A percentile compares a stretch with the other conserved stretches of the same genome.
Conservation (phyloP, 139 green algal genomes). For the Picochlorum sp. region DNA sequence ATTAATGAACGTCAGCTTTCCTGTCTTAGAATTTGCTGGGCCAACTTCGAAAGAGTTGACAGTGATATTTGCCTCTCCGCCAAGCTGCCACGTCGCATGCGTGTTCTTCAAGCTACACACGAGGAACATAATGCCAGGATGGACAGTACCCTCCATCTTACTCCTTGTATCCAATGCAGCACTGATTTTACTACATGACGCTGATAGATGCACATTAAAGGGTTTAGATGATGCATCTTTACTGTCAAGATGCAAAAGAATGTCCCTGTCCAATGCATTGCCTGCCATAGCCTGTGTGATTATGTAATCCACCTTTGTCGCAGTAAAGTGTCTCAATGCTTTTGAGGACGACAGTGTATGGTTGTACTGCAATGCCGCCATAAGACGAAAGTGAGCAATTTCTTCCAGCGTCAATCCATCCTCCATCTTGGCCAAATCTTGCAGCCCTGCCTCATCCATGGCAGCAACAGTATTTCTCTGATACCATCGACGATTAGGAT, state of each 20-base stretch:
- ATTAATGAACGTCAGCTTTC: not conserved
- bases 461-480: conserved; percentile 10
- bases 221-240: not conserved
- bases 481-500: conserved; percentile 33
- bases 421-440: conserved; percentile 26
- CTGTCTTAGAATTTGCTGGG: not conserved
- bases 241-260: conserved; percentile 24
- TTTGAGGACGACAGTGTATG: conserved; percentile 7
- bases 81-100: not conserved
- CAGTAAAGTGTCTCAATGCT: conserved; percentile 11
- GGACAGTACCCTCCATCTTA: not conserved
- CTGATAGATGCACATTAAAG: conserved; percentile 4
- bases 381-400: conserved; percentile 38
- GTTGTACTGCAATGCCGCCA: conserved; percentile 33
- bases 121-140: conserved; percentile 2
- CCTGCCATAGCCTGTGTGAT: conserved; percentile 3
- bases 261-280: not conserved
- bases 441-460: conserved; percentile 10
- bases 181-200: conserved; percentile 39
- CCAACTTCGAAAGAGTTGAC: conserved; percentile 5
- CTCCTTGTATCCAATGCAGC: conserved; percentile 19
- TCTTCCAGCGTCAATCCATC: conserved; percentile 29
- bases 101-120: conserved; percentile 21
- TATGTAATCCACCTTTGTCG: conserved; percentile 33
- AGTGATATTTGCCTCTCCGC: not conserved